Base-by-base conservation (phyloP, 1,139 yeast genomes). In the Wickerhamomyces sp. region DNA sequence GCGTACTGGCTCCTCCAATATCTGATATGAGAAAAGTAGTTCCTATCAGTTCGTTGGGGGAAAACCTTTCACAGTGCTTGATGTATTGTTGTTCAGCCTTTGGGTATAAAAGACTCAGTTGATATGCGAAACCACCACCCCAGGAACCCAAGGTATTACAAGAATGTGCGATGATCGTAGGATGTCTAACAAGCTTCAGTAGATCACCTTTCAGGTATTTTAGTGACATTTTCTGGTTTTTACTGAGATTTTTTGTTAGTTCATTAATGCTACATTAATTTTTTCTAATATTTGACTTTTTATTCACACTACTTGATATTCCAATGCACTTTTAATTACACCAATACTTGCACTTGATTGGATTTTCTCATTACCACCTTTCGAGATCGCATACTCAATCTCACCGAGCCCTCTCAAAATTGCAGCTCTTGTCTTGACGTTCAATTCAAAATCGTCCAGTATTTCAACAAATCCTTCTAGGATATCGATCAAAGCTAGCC, bases 341-440 rank as follows among this genome's bases (percentile, higher is more conserved):
- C 96, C 97, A 43, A 94, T 84, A 41, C 87, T 79, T 3, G 97
- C 97, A 55, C 94, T 84, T 35, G 89, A 76, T 56, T 92, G 97
- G 31, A 94, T 77, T 59, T 81, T 83, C 47, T 90, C 97, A 56
- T 81, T 86, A 2, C 98, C 97, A 10, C 98, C 99, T 57, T 77
- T 81, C 25, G 95, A 81, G 29, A 94, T 81, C 1, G 96, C 82
- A 60, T 89, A 90, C 63, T 92, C 98, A 19, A 92, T 76, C 46
- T 92, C 97, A 25, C 90, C 76, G 39, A 92, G 66, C 2, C 89
- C 89, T 47, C 74, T 72, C 39, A 87, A 66, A 13, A 89, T 68
- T 16, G 68, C 71, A 15, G 80, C 74, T 48, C 95, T 70, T 4
- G 94, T 79, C 33, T 59, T 56, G 6, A 78, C 71, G 42, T 75